Evolutionary conservation across 495 filamentous ascomycete species (phyloP), one percentile per base, ranked within the genome.

Genomic region (Achaetomiella virescens): DNA sequence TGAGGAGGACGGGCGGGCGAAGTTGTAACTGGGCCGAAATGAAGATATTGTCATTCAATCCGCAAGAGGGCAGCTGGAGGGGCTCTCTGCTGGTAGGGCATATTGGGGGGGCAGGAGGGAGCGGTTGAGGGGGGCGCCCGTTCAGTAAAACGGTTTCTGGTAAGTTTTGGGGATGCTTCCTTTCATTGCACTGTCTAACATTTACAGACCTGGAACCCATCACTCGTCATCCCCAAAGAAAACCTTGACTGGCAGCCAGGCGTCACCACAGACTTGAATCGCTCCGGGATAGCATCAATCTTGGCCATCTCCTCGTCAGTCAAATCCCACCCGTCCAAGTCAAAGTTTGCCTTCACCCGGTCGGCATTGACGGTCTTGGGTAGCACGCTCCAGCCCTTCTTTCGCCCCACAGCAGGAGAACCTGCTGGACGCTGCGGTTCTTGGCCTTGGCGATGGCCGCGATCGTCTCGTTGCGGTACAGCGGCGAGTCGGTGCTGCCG

Each of bases 201-300:
- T 44, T 7, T 44, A 18, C 29, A 37, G 27, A 27, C 29, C 9
- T 33, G 7, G 2, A 6, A 18, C 17, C 31, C 31, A 37, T 58
- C 46, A 68, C 55, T 91, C 88, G 61, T 90, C 90, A 69, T 91
- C 88, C 10, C 88, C 89, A 70, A 90, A 90, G 80, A 93, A 93
- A 8, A 92, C 87, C 80, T 86, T 87, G 29, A 89, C 63, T 3
- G 86, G 87, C 63, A 90, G 65, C 84, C 85, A 89, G 48, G 42
- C 60, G 61, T 89, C 86, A 20, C 75, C 78, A 57, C 84, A 89
- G 51, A 89, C 83, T 89, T 89, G 73, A 87, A 86, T 52, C 87
- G 78, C 57, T 85, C 81, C 66, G 78, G 79, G 52, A 89, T 69
- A 63, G 72, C 77, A 55, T 84, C 81, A 24, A 89, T 72, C 74